Conservation (phyloP, 371 early-diverging fungal genomes). For the Quaeritorhiza haematococci region DNA sequence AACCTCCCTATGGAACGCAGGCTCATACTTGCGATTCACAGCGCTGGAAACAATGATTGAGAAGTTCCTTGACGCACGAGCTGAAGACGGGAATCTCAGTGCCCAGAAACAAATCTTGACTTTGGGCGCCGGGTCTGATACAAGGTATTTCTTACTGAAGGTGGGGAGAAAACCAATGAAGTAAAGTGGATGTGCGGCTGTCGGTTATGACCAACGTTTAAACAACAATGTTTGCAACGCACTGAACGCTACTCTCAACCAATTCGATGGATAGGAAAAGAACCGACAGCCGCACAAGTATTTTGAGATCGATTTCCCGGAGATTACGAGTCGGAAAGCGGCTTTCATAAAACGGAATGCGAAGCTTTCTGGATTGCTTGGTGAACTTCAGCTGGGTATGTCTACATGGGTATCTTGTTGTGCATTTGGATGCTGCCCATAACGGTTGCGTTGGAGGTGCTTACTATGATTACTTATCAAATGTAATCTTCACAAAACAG, state of each 20-base stretch:
- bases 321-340: constrained; percentile 76
- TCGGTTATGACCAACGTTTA: not conserved
- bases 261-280: constrained; percentile 8
- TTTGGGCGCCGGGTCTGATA: constrained; percentile 89
- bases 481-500: constrained; percentile 20
- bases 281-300: constrained; percentile 43
- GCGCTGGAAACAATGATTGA: constrained; percentile 61
- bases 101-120: constrained; percentile 74
- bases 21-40: constrained; percentile 65
- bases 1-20: constrained; percentile 24
- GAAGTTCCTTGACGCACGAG: constrained; percentile 27
- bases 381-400: constrained; percentile 45
- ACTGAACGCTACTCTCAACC: not conserved
- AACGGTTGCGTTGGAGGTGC: not conserved
- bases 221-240: not conserved
- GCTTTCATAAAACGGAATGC: constrained; percentile 54
- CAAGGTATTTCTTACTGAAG: constrained; percentile 79
- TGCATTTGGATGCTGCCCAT: not conserved
- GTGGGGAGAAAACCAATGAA: constrained; percentile 23
- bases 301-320: constrained; percentile 90
- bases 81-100: constrained; percentile 7
- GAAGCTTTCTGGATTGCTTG: constrained; percentile 47
- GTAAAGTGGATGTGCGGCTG: not conserved
- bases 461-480: not conserved
- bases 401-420: not conserved